Evolutionary conservation across 768 basidiomycete genomes (phyloP).

Genomic region (Gyrodon lividus): DNA sequence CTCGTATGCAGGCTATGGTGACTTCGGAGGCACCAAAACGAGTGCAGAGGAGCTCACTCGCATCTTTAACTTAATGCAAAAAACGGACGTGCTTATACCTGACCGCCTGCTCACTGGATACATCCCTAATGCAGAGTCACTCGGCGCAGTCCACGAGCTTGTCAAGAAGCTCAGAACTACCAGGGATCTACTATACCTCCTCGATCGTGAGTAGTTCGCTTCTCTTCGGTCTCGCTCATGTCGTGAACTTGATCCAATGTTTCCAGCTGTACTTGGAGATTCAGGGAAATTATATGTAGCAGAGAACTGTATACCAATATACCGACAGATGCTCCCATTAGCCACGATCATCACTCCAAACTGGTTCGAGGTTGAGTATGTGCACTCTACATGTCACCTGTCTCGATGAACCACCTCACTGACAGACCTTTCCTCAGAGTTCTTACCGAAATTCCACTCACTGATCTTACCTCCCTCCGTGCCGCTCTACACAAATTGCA

Average conservation of each 20-base stretch:
- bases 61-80: constrained; percentile 72
- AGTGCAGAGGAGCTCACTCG: constrained; percentile 71
- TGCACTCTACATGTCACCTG: neutral
- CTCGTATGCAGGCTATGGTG: constrained; percentile 66
- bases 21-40: constrained; percentile 76
- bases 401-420: constrained; percentile 1
- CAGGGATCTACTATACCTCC: constrained; percentile 71
- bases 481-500: constrained; percentile 75
- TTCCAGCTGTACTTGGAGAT: constrained; percentile 90
- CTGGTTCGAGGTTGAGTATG: constrained; percentile 95
- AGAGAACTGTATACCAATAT: constrained; percentile 81
- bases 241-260: neutral
- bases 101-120: constrained; percentile 87
- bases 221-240: neutral
- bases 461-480: constrained; percentile 63
- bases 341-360: constrained; percentile 96
- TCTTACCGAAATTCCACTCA: constrained; percentile 70
- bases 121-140: constrained; percentile 79
- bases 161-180: constrained; percentile 58
- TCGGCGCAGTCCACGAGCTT: constrained; percentile 63
- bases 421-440: constrained; percentile 44
- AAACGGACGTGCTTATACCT: constrained; percentile 72
- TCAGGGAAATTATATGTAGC: constrained; percentile 87
- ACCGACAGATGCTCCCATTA: constrained; percentile 74
- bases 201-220: constrained; percentile 72